Evolutionary conservation across 371 early-diverging fungal species (phyloP).

Genomic region (Phascolomyces articulosus): DNA sequence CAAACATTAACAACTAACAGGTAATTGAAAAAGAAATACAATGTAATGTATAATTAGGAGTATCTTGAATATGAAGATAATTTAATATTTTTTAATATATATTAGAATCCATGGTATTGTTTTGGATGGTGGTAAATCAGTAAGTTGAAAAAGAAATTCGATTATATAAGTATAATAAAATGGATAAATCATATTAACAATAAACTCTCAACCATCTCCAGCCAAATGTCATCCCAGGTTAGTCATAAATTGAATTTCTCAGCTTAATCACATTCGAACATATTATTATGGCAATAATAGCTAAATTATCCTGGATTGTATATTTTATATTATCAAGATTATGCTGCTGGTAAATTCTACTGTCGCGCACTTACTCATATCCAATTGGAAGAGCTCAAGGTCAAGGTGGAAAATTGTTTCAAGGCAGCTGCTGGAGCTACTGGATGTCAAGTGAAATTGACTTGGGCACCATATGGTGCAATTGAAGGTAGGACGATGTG

Average conservation of each 20-base stretch:
- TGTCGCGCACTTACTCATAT: constrained; percentile 57
- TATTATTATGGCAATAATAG: no score
- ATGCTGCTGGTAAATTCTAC: constrained; percentile 56
- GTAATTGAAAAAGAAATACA: constrained; percentile 23
- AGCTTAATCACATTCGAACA: no score
- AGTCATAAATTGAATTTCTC: no score
- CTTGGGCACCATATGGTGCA: constrained; percentile 43
- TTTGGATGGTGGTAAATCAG: constrained; percentile 64
- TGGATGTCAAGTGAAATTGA: constrained; percentile 68
- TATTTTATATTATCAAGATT: constrained; percentile 23
- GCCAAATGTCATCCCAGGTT: constrained; percentile 58
- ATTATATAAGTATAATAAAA: no score
- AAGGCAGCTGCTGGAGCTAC: constrained; percentile 69
- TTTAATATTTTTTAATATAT: background rate
- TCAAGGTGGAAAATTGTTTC: constrained; percentile 58
- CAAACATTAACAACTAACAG: constrained; percentile 63
- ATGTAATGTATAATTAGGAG: background rate
- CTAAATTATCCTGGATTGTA: no score
- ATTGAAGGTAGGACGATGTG: constrained; percentile 22
- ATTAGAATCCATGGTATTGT: constrained; percentile 77
- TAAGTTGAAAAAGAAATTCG: constrained; percentile 34
- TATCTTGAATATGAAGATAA: background rate
- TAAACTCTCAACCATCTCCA: background rate
- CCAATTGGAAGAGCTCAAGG: constrained; percentile 52
- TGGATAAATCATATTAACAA: no score